Evolutionary conservation across 768 basidiomycete species (phyloP).

Genomic region (Mycena capillaripes): DNA sequence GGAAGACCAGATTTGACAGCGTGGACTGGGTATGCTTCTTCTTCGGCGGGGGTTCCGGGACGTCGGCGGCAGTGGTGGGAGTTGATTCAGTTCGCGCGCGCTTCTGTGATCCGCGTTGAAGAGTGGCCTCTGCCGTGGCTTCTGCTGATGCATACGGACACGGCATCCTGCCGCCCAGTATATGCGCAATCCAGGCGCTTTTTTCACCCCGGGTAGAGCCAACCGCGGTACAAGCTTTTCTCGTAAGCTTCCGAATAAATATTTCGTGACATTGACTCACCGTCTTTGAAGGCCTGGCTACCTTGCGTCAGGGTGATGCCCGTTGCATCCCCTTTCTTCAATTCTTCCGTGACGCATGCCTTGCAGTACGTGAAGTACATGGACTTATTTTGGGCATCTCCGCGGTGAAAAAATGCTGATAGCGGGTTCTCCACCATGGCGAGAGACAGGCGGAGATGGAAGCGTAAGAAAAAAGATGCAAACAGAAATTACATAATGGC

Average conservation of each 20-base stretch:
- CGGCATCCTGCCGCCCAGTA: constrained; percentile 1
- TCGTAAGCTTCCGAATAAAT: background rate
- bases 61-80: background rate
- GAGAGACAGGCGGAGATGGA: background rate
- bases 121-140: background rate
- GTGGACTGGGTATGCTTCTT: background rate
- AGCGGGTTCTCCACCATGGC: background rate
- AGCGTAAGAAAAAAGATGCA: too few species aligned
- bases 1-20: background rate
- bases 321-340: background rate
- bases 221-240: background rate
- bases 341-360: background rate
- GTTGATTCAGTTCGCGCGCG: background rate
- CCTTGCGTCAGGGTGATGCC: background rate
- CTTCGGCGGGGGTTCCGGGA: background rate
- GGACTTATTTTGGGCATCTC: background rate
- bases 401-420: background rate
- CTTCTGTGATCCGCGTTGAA: background rate
- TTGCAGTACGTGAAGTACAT: constrained; percentile 8
- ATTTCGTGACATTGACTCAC: too few species aligned
- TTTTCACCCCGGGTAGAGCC: background rate
- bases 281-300: background rate
- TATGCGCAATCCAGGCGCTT: constrained; percentile 4
- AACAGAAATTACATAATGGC: too few species aligned
- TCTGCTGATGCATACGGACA: constrained; percentile 2